These are phyloP conservation scores for Apiotrichum laibachii DNA, from an alignment of 1,284 basidiomycete species.

Conservation along the genomic window DNA sequence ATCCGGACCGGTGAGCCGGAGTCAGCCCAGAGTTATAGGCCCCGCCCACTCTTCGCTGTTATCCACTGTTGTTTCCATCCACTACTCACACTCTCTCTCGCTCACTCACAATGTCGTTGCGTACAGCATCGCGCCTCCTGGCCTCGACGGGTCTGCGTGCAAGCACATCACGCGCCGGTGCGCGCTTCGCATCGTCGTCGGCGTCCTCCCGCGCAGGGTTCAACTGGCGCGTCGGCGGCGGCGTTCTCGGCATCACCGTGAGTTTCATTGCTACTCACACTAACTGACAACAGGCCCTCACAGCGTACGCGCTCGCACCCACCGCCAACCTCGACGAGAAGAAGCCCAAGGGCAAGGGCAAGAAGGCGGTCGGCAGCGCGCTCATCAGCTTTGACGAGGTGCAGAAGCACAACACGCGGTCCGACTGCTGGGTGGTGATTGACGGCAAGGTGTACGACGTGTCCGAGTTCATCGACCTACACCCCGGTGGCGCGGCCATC, in stretches of 20 bases:
- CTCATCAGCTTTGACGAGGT: conserved; percentile 56
- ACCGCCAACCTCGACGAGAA: conserved; percentile 2
- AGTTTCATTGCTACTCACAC: neutral
- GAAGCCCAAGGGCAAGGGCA: neutral
- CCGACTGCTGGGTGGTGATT: conserved; percentile 81
- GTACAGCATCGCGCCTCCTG: too few species aligned
- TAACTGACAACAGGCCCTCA: conserved; percentile 4
- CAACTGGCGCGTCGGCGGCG: conserved; percentile 3
- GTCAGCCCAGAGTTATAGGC: too few species aligned
- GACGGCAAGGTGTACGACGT: conserved; percentile 58
- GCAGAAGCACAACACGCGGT: conserved; percentile 55
- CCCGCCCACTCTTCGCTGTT: too few species aligned
- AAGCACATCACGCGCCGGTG: neutral
- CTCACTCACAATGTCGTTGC: too few species aligned
- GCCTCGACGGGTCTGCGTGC: too few species aligned
- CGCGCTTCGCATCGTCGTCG: neutral
- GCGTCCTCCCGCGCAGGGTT: neutral
- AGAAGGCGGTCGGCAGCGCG: neutral
- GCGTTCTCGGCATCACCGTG: neutral
- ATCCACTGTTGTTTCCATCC: too few species aligned
- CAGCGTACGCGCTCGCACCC: conserved; percentile 5
- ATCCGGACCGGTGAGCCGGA: too few species aligned
- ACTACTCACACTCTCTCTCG: too few species aligned
- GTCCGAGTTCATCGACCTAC: conserved; percentile 70
- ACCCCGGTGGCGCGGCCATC: conserved; percentile 58